Conservation (phyloP, 2,329 filamentous ascomycete genomes). For the Dendrostoma leiphaemia region DNA sequence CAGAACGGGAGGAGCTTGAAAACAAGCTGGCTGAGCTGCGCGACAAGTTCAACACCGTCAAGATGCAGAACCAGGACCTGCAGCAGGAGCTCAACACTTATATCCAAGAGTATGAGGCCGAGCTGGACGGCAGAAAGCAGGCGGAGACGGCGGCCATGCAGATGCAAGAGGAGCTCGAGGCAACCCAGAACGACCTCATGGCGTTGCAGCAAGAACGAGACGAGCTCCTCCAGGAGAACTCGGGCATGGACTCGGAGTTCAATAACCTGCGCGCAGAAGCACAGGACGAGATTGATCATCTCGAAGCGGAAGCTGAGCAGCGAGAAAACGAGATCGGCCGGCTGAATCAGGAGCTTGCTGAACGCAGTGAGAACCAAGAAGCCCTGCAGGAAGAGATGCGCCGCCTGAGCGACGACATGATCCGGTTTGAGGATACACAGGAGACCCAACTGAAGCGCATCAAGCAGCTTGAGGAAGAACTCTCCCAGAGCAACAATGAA, state of each 20-base stretch:
- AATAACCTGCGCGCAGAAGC: constrained; percentile 61
- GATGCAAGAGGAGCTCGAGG: constrained; percentile 79
- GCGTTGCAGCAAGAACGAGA: constrained; percentile 80
- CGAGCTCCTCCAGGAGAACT: constrained; percentile 70
- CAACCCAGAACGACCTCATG: constrained; percentile 75
- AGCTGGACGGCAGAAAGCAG: constrained; percentile 62
- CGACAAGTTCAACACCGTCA: constrained; percentile 82
- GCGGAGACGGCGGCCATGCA: constrained; percentile 57
- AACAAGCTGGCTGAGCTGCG: constrained; percentile 78
- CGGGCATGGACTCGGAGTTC: constrained; percentile 56
- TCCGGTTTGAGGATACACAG: constrained; percentile 87
- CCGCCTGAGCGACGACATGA: constrained; percentile 80
- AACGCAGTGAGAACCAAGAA: constrained; percentile 81
- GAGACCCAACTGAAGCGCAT: constrained; percentile 76
- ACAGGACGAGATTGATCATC: constrained; percentile 62
- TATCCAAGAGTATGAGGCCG: constrained; percentile 74
- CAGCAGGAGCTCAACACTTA: constrained; percentile 78
- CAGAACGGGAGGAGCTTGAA: constrained; percentile 83
- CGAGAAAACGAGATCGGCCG: constrained; percentile 69
- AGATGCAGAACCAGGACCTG: constrained; percentile 86
- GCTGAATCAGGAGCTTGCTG: constrained; percentile 68
- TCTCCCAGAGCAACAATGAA: constrained; percentile 81
- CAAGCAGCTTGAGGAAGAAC: constrained; percentile 76
- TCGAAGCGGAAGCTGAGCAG: constrained; percentile 71
- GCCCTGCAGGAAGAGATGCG: constrained; percentile 94